Percentiles rank a stretch among this genome's conserved stretches.
Evolutionary conservation across 75 land plant species (phyloP).

Genomic region (Chamaecyparis obtusa): DNA sequence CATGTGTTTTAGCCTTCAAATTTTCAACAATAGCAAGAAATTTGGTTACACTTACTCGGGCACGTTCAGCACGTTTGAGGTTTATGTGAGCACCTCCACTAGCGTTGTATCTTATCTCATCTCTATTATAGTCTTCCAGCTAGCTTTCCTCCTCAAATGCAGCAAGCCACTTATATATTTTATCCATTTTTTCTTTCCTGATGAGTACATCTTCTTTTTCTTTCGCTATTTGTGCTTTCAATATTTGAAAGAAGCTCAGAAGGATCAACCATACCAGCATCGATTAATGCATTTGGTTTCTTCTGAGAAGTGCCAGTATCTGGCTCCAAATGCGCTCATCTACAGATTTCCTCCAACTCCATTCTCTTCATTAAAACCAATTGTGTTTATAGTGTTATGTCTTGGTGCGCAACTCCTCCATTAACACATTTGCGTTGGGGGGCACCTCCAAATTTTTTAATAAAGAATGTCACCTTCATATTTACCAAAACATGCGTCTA

Average conservation of each 20-base stretch:
- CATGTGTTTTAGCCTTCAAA: constrained; percentile 42
- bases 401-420: too few relatives aligned
- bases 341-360: constrained; percentile 62
- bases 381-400: too few relatives aligned
- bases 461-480: too few relatives aligned
- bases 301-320: constrained; percentile 57
- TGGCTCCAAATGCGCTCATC: constrained; percentile 54
- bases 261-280: constrained; percentile 58
- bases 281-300: constrained; percentile 57
- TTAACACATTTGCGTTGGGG: too few relatives aligned
- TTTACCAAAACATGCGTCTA: too few relatives aligned
- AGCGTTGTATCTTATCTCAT: constrained; percentile 71
- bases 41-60: constrained; percentile 55
- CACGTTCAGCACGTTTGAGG: constrained; percentile 74
- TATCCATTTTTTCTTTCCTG: constrained; percentile 82
- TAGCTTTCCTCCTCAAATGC: constrained; percentile 83
- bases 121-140: constrained; percentile 80
- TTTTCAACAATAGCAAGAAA: constrained; percentile 70
- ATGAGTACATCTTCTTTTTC: constrained; percentile 57
- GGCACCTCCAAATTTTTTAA: too few relatives aligned
- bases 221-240: constrained; percentile 55
- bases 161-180: constrained; percentile 66
- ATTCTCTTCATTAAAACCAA: constrained; percentile 42
- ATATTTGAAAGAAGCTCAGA: constrained; percentile 61
- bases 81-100: constrained; percentile 67